Base-by-base conservation (phyloP, 257 asterid genomes). In the Capsicum baccatum region DNA sequence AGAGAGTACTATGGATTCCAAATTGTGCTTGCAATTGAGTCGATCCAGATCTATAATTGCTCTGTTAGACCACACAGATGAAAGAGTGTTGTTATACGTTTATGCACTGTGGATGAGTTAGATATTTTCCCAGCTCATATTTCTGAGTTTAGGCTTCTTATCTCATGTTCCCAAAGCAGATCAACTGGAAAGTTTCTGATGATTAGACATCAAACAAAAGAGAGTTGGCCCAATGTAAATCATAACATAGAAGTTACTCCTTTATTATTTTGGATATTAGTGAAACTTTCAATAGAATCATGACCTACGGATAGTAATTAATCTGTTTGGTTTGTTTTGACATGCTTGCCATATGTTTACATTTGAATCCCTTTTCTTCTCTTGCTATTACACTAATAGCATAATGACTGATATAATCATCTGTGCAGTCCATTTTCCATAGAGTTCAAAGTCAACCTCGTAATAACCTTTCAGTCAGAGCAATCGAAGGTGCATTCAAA, bases 381-480 rank as follows among this genome's bases (percentile, higher is more conserved):
- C 42, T 62, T 42, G 14, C 70, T 47, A 26, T 62, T 62, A 62
- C 16, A 62, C 33, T 26, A 26, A 26, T 26, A 44, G 71, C 47
- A 50, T 13, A 60, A 33, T n/a, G 52, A 17, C 17, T 62, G 79
- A 70, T 66, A 70, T 67, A 10, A 6, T 79, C 78, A 55, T 83
- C 81, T 82, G 57, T 85, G 90, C 92, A 94, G 98, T 81, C 97
- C 98, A 73, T 94, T 94, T 84, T 94, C 98, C 26, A 59, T 94
- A 26, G 98, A 93, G 91, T 94, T 93, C 93, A 94, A 92, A 90
- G 89, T 91, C 83, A 85, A 91, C 71, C 87, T 94, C 55, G 92
- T 83, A 84, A 87, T 94, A 57, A 93, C 95, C 69, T 94, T 94
- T 86, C 83, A 62, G 82, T 89, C 95, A 9, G 94, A 87, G 88